These are phyloP conservation scores for Cryptosporidium xiaoi DNA, from an alignment of 169 alveolate species.

Conservation along the genomic window DNA sequence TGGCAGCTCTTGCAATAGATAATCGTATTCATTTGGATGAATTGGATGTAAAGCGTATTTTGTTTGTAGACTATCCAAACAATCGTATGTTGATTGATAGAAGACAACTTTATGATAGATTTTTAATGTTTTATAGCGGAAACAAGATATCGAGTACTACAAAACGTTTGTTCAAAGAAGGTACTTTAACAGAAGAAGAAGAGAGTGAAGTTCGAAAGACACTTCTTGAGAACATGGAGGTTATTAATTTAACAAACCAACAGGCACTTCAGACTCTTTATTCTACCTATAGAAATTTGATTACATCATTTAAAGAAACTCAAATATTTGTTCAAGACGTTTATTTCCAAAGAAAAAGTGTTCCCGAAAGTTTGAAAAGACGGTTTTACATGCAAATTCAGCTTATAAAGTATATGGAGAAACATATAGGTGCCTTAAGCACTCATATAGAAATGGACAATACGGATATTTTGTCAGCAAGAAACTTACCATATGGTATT, in stretches of 20 bases:
- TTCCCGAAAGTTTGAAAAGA: slow-evolving; percentile 40
- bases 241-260: slow-evolving; percentile 41
- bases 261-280: slow-evolving; percentile 61
- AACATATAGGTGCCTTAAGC: slow-evolving; percentile 60
- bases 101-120: slow-evolving; percentile 39
- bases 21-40: slow-evolving; percentile 50
- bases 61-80: slow-evolving; percentile 47
- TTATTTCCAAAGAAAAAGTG: slow-evolving; percentile 41
- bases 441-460: slow-evolving; percentile 32
- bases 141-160: background rate
- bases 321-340: slow-evolving; percentile 54
- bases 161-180: slow-evolving; percentile 15
- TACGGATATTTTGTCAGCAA: slow-evolving; percentile 39
- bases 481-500: slow-evolving; percentile 41
- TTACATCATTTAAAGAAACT: slow-evolving; percentile 60
- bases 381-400: slow-evolving; percentile 62
- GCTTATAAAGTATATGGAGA: slow-evolving; percentile 61
- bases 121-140: slow-evolving; percentile 19
- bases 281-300: slow-evolving; percentile 57
- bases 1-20: slow-evolving; percentile 65
- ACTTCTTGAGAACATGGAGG: slow-evolving; percentile 19
- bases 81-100: slow-evolving; percentile 26
- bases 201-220: slow-evolving; percentile 14
- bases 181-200: slow-evolving; percentile 23
- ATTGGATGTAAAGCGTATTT: slow-evolving; percentile 36